These are phyloP conservation scores for Teunomyces aglyptinius DNA, from an alignment of 805 yeast genomes.

Conservation along the genomic window DNA sequence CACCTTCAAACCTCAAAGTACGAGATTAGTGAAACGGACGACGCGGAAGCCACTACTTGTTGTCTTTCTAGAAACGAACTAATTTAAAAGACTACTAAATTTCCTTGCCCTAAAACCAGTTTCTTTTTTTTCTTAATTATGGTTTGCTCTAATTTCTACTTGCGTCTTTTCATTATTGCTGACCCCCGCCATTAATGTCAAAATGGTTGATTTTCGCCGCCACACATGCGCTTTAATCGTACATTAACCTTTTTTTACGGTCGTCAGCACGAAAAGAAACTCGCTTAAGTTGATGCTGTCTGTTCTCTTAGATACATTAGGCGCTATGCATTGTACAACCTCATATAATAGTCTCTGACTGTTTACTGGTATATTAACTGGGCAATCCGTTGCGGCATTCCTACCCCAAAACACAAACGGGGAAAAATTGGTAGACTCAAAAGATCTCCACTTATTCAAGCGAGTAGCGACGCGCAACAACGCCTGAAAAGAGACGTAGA, in stretches of 20 bases:
- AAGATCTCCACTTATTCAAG: neutral
- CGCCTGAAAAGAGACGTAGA: neutral
- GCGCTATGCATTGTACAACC: neutral
- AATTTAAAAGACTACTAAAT: neutral
- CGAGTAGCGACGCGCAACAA: conserved; percentile 1
- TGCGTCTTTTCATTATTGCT: no score
- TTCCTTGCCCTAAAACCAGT: neutral
- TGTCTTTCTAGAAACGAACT: neutral
- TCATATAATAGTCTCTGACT: neutral
- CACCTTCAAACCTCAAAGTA: neutral
- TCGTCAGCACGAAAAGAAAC: no score
- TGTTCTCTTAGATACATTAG: neutral
- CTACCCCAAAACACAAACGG: neutral
- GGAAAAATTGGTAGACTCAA: neutral
- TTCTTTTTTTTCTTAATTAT: neutral
- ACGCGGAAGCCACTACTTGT: neutral
- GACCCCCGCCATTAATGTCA: no score
- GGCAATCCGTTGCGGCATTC: neutral
- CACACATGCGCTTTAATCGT: no score
- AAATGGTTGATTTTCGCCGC: no score
- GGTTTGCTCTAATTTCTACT: no score
- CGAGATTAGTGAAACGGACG: neutral
- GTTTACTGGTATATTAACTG: neutral
- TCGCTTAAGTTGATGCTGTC: neutral
- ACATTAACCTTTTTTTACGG: no score